phyloP scores from a whole-genome alignment of 2,329 filamentous ascomycete genomes.

The Pestalotiopsis sp. region DNA sequence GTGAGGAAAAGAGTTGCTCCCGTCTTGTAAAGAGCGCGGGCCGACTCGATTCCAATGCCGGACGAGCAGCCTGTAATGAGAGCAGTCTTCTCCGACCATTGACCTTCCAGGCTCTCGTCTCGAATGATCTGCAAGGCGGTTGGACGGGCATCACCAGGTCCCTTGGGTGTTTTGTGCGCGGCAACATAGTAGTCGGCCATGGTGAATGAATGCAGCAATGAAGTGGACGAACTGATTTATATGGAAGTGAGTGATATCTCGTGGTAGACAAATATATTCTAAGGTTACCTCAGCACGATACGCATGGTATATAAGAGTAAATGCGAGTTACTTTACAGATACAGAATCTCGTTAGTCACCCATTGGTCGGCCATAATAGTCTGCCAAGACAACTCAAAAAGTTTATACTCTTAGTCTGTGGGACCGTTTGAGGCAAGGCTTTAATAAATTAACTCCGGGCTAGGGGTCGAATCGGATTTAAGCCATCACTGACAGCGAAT shows the following conservation, averaged over 20 bases:
- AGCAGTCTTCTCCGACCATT: constrained; percentile 11
- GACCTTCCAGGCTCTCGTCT: neutral
- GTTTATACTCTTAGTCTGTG: too few species aligned
- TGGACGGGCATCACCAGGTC: constrained; percentile 23
- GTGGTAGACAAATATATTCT: too few species aligned
- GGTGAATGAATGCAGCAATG: neutral
- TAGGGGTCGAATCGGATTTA: too few species aligned
- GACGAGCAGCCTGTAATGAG: constrained; percentile 19
- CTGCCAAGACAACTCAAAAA: too few species aligned
- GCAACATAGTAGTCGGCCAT: constrained; percentile 15
- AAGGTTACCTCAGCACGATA: too few species aligned
- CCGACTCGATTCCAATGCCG: constrained; percentile 19
- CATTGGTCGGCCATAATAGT: too few species aligned
- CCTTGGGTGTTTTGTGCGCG: constrained; percentile 14
- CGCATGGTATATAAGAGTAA: too few species aligned
- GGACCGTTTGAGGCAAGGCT: too few species aligned
- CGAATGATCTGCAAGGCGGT: constrained; percentile 15
- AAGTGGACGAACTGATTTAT: neutral
- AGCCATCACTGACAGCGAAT: too few species aligned
- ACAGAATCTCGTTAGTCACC: too few species aligned
- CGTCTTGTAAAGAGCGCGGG: constrained; percentile 15
- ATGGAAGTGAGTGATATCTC: neutral
- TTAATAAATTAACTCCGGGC: too few species aligned
- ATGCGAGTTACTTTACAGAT: too few species aligned
- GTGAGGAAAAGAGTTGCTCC: constrained; percentile 23